Percentiles rank a stretch among this genome's conserved stretches.
phyloP scores from a whole-genome alignment of 495 filamentous ascomycete genomes.

The Echria macrotheca region DNA sequence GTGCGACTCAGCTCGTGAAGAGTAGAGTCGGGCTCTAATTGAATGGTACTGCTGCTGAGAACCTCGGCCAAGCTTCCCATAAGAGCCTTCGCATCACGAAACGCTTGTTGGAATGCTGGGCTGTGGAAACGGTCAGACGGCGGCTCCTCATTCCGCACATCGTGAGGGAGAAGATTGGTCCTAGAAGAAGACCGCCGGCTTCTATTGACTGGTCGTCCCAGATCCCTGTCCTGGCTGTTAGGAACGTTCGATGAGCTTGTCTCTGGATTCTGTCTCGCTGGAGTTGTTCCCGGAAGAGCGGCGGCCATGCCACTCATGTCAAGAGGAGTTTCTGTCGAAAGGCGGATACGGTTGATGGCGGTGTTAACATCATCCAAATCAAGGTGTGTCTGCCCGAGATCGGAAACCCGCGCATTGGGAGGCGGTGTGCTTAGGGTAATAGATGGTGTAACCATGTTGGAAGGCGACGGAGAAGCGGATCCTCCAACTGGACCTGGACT shows the following conservation, averaged over 20 bases:
- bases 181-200: constrained; percentile 13
- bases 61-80: constrained; percentile 24
- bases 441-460: not conserved
- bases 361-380: not conserved
- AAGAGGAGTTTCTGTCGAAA: not conserved
- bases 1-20: constrained; percentile 26
- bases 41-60: constrained; percentile 26
- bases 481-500: not conserved
- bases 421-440: not conserved
- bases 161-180: constrained; percentile 11
- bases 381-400: not conserved
- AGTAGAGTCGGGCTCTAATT: constrained; percentile 29
- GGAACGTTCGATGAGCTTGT: not conserved
- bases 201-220: not conserved
- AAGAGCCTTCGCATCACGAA: constrained; percentile 22
- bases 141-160: constrained; percentile 31
- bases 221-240: not conserved
- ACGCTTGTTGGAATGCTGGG: constrained; percentile 27
- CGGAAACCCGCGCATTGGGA: not conserved
- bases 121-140: constrained; percentile 30
- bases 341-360: not conserved
- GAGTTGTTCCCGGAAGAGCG: not conserved
- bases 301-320: constrained; percentile 1
- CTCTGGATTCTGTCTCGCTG: not conserved
- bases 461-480: not conserved